Evolutionary conservation across 768 basidiomycete species (phyloP).

Genomic region (Boletus sp.): DNA sequence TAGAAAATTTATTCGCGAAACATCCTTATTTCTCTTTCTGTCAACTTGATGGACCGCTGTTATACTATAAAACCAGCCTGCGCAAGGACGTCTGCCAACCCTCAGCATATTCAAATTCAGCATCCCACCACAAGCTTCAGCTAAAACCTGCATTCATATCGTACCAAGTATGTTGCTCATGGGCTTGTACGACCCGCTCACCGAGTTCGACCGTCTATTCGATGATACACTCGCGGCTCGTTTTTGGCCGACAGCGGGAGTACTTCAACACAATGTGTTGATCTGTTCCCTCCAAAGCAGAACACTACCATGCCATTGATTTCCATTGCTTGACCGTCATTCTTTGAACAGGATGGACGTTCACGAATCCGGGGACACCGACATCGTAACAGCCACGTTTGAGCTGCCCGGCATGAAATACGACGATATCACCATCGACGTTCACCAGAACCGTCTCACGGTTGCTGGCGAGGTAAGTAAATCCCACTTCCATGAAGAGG

Average conservation of each 20-base stretch:
- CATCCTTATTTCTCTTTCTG: too few species aligned
- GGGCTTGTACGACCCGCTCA: background rate
- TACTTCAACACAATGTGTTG: background rate
- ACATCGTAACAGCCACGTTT: background rate
- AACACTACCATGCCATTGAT: conserved; percentile 38
- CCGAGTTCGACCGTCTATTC: background rate
- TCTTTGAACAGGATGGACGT: background rate
- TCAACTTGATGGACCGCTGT: too few species aligned
- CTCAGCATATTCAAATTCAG: too few species aligned
- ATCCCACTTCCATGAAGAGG: conserved; percentile 35
- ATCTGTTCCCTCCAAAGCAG: conserved; percentile 16
- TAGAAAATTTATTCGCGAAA: too few species aligned
- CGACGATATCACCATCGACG: background rate
- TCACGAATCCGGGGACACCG: background rate
- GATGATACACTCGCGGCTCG: background rate
- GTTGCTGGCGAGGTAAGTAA: conserved; percentile 45
- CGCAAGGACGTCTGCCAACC: too few species aligned
- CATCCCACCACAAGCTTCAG: too few species aligned
- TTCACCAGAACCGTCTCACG: conserved; percentile 40
- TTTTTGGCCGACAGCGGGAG: background rate
- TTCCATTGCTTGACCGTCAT: conserved; percentile 27
- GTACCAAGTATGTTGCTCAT: too few species aligned
- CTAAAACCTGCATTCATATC: too few species aligned
- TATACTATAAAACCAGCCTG: too few species aligned
- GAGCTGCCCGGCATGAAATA: background rate